Percentiles rank a stretch among this genome's conserved stretches.
These are phyloP conservation scores for Climacium dendroides DNA, from an alignment of 225 moss, liverwort and hornwort genomes.

Conservation along the genomic window DNA sequence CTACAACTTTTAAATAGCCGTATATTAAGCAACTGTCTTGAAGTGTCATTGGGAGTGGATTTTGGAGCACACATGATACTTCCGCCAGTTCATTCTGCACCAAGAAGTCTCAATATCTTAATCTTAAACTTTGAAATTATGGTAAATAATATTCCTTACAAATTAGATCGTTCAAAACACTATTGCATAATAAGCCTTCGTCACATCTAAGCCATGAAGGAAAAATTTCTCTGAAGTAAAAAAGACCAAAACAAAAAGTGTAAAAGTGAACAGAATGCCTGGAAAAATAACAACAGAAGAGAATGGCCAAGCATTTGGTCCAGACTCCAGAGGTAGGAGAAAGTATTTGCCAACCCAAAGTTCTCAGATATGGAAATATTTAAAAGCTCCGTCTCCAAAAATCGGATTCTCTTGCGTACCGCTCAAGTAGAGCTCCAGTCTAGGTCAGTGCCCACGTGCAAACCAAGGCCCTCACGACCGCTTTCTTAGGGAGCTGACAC, in stretches of 20 bases:
- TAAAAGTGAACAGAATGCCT: background rate
- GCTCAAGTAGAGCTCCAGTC: background rate
- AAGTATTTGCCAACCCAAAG: too few relatives aligned
- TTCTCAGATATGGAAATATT: background rate
- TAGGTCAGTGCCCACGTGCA: background rate
- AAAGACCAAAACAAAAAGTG: background rate
- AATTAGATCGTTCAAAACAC: too few relatives aligned
- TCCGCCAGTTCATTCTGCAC: background rate
- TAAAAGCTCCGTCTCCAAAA: background rate
- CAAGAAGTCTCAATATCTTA: background rate
- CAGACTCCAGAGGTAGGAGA: background rate
- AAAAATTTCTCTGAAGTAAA: background rate
- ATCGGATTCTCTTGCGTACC: too few relatives aligned
- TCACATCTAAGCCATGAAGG: background rate
- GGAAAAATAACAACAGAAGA: background rate
- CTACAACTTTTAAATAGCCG: background rate
- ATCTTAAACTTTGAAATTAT: background rate
- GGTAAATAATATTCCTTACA: background rate
- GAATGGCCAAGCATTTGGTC: background rate
- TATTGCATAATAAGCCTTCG: background rate
- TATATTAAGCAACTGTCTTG: background rate
- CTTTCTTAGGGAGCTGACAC: background rate
- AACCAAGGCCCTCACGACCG: background rate
- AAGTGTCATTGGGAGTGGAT: background rate
- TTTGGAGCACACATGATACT: background rate